A percentile compares a stretch with the other conserved stretches of the same genome.
Evolutionary conservation across 371 early-diverging fungal genomes (phyloP).

Genomic region (Rhizopus microsporus): DNA sequence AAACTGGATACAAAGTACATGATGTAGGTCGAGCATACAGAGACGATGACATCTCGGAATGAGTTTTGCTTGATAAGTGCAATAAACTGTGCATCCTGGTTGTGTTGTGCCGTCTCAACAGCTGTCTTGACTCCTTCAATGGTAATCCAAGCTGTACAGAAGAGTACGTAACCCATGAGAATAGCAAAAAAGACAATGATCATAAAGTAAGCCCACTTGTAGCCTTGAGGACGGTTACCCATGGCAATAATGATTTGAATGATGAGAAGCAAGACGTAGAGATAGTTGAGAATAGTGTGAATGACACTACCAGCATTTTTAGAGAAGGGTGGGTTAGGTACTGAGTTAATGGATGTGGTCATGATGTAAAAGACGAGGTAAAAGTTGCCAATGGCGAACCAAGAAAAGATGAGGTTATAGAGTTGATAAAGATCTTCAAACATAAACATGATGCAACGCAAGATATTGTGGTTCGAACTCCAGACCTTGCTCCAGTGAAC

Average conservation of each 20-base stretch:
- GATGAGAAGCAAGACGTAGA: constrained; percentile 65
- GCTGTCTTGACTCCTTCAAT: constrained; percentile 36
- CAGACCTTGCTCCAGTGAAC: constrained; percentile 55
- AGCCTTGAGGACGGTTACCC: constrained; percentile 85
- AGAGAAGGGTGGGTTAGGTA: constrained; percentile 46
- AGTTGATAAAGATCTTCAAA: constrained; percentile 65
- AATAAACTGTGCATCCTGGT: constrained; percentile 7
- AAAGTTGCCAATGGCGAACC: constrained; percentile 77
- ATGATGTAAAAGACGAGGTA: constrained; percentile 74
- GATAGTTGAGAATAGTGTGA: constrained; percentile 46
- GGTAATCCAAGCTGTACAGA: constrained; percentile 42
- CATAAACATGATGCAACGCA: constrained; percentile 63
- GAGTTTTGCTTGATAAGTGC: constrained; percentile 29
- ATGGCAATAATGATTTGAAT: constrained; percentile 71
- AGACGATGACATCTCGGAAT: constrained; percentile 54
- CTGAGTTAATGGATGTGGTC: constrained; percentile 39
- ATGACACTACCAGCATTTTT: constrained; percentile 25
- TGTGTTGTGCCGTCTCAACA: constrained; percentile 6
- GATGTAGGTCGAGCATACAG: constrained; percentile 56
- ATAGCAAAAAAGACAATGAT: constrained; percentile 43
- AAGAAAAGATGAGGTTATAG: constrained; percentile 62
- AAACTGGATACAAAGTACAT: constrained; percentile 55
- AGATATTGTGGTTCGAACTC: constrained; percentile 58
- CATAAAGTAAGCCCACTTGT: constrained; percentile 65
- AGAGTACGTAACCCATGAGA: constrained; percentile 29